Base-by-base conservation (phyloP, 164 flowering plant genomes). In the Dillenia turbinata region DNA sequence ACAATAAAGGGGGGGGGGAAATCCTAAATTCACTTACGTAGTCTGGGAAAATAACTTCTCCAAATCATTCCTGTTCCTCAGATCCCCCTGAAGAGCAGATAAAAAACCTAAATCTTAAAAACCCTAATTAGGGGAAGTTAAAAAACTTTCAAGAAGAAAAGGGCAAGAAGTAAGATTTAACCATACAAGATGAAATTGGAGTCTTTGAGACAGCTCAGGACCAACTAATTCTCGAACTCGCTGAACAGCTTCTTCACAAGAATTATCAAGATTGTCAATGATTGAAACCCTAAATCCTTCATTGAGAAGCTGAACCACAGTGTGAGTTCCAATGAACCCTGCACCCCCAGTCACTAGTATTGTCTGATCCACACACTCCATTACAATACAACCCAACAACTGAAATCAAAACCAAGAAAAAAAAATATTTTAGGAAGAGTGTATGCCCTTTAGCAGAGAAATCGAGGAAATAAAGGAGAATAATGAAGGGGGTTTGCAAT, bases 291-390 rank as follows among this genome's bases (percentile, higher is more conserved):
- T 75, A 60, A 79, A 90, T 9, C 92, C 95, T 15, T 75, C 79
- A 11, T 72, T 69, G 44, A 92, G 79, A 9, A 92, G 89, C 84
- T 89, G 92, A 49, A 92, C 78, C 19, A 81, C 95, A 22, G 94
- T 87, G 80, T 92, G 98, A 33, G 84, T 81, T 15, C 98, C 98
- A 47, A 92, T 92, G 73, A 89, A 92, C 0, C 98, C 98, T 49
- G 98, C 98, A 0, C 98, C 98, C 6, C 98, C 98, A 13, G 96
- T 92, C 5, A 92, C 96, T n/a, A 92, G 76, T 47, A 90, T 78
- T 26, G 62, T 73, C 66, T 69, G 66, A 33, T 66, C 68, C 9
- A 53, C 22, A 15, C 24, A 33, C 11, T 22, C 47, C 24, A 33
- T 33, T 33, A 33, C 40, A 33, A 33, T 4, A 33, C 40, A 33